Evolutionary conservation across 352 stramenopile genomes (phyloP).

Genomic region (Phytophthora lateralis): DNA sequence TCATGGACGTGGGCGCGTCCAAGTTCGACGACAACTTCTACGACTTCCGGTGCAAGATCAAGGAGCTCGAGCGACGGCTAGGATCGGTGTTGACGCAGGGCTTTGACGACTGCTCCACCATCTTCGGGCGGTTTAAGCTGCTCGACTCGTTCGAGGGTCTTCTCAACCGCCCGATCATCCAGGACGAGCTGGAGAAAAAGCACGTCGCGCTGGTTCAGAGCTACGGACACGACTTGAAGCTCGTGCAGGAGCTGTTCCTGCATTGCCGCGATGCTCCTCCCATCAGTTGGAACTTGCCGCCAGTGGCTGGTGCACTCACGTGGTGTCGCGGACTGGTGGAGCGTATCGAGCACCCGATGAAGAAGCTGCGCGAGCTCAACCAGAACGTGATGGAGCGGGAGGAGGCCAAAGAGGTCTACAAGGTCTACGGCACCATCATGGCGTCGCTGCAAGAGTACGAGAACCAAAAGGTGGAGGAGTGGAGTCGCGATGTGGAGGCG

Average conservation of each 20-base stretch:
- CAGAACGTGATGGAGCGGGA: conserved; percentile 97
- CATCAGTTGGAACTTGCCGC: conserved; percentile 95
- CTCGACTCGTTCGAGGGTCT: conserved; percentile 97
- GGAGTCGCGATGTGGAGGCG: conserved; percentile 94
- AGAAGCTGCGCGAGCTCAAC: conserved; percentile 96
- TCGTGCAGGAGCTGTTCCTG: conserved; percentile 97
- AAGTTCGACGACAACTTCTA: conserved; percentile 99
- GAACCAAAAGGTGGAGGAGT: conserved; percentile 97
- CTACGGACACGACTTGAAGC: conserved; percentile 96
- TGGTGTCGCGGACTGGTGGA: conserved; percentile 97
- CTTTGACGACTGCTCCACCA: conserved; percentile 97
- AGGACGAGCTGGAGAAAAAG: conserved; percentile 98
- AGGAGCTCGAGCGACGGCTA: conserved; percentile 97
- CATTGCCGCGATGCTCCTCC: conserved; percentile 92
- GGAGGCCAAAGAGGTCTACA: conserved; percentile 98
- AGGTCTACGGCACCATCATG: conserved; percentile 96
- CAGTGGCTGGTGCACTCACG: conserved; percentile 94
- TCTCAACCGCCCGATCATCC: conserved; percentile 95
- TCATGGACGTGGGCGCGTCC: conserved; percentile 97
- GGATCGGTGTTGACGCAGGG: conserved; percentile 96
- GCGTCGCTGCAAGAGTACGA: conserved; percentile 97
- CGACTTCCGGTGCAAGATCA: conserved; percentile 97
- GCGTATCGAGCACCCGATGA: conserved; percentile 97
- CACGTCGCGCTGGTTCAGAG: conserved; percentile 96
- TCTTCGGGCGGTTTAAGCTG: conserved; percentile 98